Conservation (phyloP, 371 early-diverging fungal species). For the Mortierella sp. region DNA sequence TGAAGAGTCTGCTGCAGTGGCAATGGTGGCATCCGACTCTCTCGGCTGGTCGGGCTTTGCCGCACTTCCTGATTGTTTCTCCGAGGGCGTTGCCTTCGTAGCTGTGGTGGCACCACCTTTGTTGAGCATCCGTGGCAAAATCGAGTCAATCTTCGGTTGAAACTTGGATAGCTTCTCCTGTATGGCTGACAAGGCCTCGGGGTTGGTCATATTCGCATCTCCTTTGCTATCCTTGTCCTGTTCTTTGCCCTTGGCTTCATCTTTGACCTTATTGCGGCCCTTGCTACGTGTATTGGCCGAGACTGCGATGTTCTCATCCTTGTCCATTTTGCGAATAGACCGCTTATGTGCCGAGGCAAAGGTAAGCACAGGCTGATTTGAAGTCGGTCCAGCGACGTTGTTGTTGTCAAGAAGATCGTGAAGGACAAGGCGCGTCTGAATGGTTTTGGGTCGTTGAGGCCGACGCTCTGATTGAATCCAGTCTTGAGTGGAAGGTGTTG, state of each 20-base stretch:
- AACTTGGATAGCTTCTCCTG: constrained; percentile 17
- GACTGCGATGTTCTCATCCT: neutral
- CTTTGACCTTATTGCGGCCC: neutral
- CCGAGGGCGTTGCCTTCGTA: neutral
- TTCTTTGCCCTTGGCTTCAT: neutral
- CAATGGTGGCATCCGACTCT: neutral
- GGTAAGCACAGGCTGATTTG: neutral
- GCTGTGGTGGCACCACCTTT: neutral
- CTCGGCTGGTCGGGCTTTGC: neutral
- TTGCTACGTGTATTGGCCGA: neutral
- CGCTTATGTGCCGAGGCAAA: neutral
- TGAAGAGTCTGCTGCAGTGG: neutral
- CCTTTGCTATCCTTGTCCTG: neutral
- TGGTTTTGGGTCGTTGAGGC: neutral
- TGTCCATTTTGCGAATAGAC: neutral
- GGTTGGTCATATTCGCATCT: neutral
- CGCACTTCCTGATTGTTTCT: neutral
- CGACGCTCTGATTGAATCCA: constrained; percentile 13
- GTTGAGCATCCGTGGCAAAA: constrained; percentile 16
- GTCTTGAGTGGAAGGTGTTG: neutral
- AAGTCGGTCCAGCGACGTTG: neutral
- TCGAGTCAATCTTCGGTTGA: constrained; percentile 14
- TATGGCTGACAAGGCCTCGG: constrained; percentile 7
- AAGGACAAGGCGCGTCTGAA: constrained; percentile 3
- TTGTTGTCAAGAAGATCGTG: neutral